Percentiles rank a stretch among this genome's conserved stretches.
Conservation (phyloP, 805 yeast species). For the Kuraishia floccosa region DNA sequence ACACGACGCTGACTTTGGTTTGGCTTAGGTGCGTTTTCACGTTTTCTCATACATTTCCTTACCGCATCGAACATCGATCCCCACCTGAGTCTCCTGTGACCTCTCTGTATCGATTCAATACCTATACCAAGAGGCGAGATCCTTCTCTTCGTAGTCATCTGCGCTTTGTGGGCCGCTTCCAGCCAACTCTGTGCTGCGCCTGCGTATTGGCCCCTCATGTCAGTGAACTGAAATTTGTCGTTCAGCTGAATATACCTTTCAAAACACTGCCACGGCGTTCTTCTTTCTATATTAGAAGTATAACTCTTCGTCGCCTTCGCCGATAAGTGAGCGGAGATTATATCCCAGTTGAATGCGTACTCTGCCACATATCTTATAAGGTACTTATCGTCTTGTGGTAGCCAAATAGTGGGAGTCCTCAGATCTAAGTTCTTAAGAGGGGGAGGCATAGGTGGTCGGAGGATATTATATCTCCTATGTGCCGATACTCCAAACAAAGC, state of each 20-base stretch:
- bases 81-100: conserved; percentile 87
- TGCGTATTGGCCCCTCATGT: conserved; percentile 81
- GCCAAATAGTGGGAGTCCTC: conserved; percentile 91
- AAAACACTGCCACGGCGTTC: conserved; percentile 99
- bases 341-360: conserved; percentile 86
- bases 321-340: conserved; percentile 73
- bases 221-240: conserved; percentile 77
- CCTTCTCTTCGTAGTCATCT: conserved; percentile 77
- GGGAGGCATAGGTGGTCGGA: conserved; percentile 91
- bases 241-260: conserved; percentile 90
- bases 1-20: conserved; percentile 25
- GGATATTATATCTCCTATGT: conserved; percentile 44
- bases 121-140: conserved; percentile 93
- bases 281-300: conserved; percentile 80
- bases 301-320: conserved; percentile 58
- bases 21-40: conserved; percentile 68
- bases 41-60: conserved; percentile 77
- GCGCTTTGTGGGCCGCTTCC: conserved; percentile 83
- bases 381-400: conserved; percentile 83
- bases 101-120: conserved; percentile 83
- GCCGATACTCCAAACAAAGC: conserved; percentile 42
- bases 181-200: conserved; percentile 83
- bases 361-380: conserved; percentile 76
- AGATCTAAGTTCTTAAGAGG: conserved; percentile 66
- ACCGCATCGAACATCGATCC: conserved; percentile 96